A percentile compares a stretch with the other conserved stretches of the same genome.
phyloP scores from a whole-genome alignment of 1,284 basidiomycete species.

The Coniferiporia sulphurascens region DNA sequence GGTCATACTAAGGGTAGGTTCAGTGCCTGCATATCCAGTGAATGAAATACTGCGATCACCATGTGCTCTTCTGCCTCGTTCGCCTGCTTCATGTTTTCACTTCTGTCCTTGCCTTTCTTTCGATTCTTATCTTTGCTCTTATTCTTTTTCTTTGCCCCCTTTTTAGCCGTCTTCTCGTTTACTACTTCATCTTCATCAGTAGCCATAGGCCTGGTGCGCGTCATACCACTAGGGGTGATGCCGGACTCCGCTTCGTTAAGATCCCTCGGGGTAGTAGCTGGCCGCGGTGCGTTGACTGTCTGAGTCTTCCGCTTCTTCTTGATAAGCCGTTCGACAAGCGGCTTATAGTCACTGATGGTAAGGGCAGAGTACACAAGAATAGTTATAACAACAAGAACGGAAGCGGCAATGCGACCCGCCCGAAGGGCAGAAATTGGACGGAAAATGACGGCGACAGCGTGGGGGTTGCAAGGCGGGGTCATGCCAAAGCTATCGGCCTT shows the following conservation, averaged over 20 bases:
- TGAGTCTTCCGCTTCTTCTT: slow-evolving; percentile 8
- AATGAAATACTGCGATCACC: neutral
- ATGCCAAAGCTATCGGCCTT: slow-evolving; percentile 22
- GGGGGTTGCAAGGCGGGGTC: slow-evolving; percentile 21
- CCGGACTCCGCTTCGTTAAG: neutral
- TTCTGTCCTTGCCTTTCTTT: neutral
- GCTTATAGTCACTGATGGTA: slow-evolving; percentile 20
- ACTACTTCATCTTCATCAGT: neutral
- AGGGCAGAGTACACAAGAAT: slow-evolving; percentile 18
- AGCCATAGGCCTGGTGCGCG: neutral
- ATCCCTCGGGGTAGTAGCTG: neutral
- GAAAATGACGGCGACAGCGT: slow-evolving; percentile 25
- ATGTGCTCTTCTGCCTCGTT: neutral
- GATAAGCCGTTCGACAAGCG: slow-evolving; percentile 1
- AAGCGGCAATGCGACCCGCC: slow-evolving; percentile 22
- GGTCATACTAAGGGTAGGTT: neutral
- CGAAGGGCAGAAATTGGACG: slow-evolving; percentile 24
- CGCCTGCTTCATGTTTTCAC: neutral
- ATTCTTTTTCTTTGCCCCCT: neutral
- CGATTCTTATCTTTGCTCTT: neutral
- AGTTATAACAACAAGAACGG: slow-evolving; percentile 16
- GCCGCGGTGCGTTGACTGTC: neutral
- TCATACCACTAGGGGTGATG: neutral
- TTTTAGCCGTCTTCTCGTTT: neutral
- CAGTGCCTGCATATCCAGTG: neutral